These are phyloP conservation scores for Lentinula aciculospora DNA, from an alignment of 768 basidiomycete species.

Conservation along the genomic window DNA sequence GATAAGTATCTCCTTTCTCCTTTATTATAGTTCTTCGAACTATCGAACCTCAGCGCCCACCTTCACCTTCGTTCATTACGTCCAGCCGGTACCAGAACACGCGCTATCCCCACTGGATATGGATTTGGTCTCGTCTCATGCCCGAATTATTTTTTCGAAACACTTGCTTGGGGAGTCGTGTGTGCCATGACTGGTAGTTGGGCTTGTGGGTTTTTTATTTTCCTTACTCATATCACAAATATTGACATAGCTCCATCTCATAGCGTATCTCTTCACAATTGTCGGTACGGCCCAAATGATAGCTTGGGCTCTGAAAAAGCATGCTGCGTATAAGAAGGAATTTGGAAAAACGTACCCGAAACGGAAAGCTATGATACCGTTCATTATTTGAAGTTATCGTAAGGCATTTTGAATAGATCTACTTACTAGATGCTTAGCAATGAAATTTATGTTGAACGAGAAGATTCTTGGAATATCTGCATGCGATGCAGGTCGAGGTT, in stretches of 20 bases:
- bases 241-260: neutral
- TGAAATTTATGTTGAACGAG: no score
- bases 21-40: constrained; percentile 61
- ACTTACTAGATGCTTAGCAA: no score
- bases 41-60: constrained; percentile 84
- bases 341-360: constrained; percentile 83
- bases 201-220: constrained; percentile 45
- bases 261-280: constrained; percentile 61
- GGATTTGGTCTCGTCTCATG: constrained; percentile 84
- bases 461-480: no score
- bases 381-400: constrained; percentile 51
- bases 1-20: neutral
- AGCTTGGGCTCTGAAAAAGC: constrained; percentile 90
- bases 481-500: no score
- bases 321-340: constrained; percentile 84
- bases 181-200: constrained; percentile 73
- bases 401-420: no score
- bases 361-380: constrained; percentile 79
- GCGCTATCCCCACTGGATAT: constrained; percentile 89
- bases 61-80: constrained; percentile 79
- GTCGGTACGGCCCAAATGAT: constrained; percentile 67
- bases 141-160: constrained; percentile 96
- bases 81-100: constrained; percentile 68
- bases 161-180: constrained; percentile 66
- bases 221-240: neutral